phyloP scores from a whole-genome alignment of 805 yeast genomes.

The Kluyveromyces siamensis region DNA sequence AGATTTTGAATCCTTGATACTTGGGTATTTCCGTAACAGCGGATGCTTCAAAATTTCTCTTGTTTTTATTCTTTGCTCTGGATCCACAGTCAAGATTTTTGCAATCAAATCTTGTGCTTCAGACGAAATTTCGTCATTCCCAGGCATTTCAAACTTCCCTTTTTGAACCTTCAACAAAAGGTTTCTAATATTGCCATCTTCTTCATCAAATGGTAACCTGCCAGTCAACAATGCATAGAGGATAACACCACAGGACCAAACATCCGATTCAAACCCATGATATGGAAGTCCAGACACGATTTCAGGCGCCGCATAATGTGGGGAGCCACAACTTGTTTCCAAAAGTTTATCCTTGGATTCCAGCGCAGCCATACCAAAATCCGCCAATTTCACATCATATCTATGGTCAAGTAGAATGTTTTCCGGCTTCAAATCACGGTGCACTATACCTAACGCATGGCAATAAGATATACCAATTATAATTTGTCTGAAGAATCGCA shows the following conservation, averaged over 20 bases:
- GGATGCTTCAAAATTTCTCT: conserved; percentile 76
- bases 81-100: conserved; percentile 76
- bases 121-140: conserved; percentile 55
- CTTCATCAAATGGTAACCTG: conserved; percentile 81
- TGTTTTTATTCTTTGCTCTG: conserved; percentile 69
- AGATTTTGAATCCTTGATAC: conserved; percentile 27
- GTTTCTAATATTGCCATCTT: conserved; percentile 84
- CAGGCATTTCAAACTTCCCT: conserved; percentile 81
- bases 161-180: conserved; percentile 82
- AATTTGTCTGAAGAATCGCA: conserved; percentile 80
- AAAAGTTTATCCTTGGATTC: conserved; percentile 73
- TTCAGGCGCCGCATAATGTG: conserved; percentile 98
- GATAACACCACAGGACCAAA: conserved; percentile 97
- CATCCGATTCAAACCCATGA: conserved; percentile 95
- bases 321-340: conserved; percentile 96
- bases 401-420: conserved; percentile 71
- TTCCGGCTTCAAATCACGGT: conserved; percentile 80
- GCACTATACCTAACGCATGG: conserved; percentile 81
- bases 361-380: conserved; percentile 98
- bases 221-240: conserved; percentile 91
- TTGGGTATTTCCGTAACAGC: conserved; percentile 59
- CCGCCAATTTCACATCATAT: conserved; percentile 90
- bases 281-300: conserved; percentile 91
- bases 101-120: conserved; percentile 85
- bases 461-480: conserved; percentile 76